A percentile compares a stretch with the other conserved stretches of the same genome.
Conservation (phyloP, 169 alveolate genomes). For the Cryptosporidium meleagridis region DNA sequence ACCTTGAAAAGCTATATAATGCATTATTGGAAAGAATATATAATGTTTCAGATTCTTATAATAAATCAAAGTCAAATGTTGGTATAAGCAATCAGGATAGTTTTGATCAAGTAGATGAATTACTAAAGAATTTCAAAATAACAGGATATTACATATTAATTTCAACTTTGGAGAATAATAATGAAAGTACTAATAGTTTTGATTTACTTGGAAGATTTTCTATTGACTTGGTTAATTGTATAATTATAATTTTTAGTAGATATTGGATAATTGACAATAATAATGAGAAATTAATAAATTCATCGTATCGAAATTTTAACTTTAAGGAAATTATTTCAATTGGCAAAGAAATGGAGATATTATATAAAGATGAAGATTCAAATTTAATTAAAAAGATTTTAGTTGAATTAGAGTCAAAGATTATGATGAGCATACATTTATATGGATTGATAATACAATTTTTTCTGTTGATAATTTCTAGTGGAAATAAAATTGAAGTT, state of each 20-base stretch:
- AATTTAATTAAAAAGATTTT: neutral
- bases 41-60: neutral
- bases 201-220: neutral
- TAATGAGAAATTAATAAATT: neutral
- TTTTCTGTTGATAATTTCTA: neutral
- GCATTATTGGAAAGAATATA: constrained; percentile 9
- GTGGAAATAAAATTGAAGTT: neutral
- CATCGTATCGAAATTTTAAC: neutral
- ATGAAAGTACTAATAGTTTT: neutral
- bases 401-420: neutral
- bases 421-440: neutral
- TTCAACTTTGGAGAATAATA: neutral
- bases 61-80: neutral
- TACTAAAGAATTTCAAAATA: neutral
- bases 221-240: neutral
- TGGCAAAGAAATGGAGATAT: neutral
- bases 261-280: neutral
- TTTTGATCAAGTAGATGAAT: neutral
- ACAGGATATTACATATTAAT: neutral
- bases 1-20: neutral
- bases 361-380: neutral
- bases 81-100: neutral
- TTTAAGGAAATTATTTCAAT: neutral
- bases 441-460: constrained; percentile 2
- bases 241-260: neutral